These are phyloP conservation scores for Besnoitia besnoiti DNA, from an alignment of 169 alveolate species.

Conservation along the genomic window DNA sequence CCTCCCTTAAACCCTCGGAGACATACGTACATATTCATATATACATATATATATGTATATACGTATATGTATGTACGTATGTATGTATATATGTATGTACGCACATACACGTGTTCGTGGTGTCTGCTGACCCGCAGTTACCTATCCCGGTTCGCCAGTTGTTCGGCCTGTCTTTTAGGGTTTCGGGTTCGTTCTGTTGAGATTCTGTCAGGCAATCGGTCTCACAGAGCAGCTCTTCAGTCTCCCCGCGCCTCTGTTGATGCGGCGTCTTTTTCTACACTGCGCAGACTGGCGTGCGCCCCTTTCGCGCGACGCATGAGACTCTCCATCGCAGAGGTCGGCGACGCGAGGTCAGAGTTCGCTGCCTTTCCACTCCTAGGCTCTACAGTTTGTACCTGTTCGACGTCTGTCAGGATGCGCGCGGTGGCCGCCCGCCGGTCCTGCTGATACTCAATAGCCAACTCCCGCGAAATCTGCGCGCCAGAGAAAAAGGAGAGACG, in stretches of 20 bases:
- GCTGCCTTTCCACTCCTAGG: background rate
- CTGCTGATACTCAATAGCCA: slow-evolving; percentile 78
- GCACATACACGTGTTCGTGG: no score
- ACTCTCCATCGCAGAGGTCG: no score
- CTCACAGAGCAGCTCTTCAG: no score
- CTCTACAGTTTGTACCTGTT: slow-evolving; percentile 59
- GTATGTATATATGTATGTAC: background rate
- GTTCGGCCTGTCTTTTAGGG: no score
- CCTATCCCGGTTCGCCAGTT: no score
- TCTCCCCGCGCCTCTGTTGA: no score
- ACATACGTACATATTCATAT: background rate
- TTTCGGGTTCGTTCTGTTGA: no score
- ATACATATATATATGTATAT: background rate
- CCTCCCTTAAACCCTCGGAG: background rate
- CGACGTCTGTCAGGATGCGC: slow-evolving; percentile 76
- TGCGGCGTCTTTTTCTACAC: no score
- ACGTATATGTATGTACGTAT: background rate
- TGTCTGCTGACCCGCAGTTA: no score
- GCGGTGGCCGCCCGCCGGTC: slow-evolving; percentile 79
- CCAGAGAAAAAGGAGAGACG: background rate
- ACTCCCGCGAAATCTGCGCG: slow-evolving; percentile 75
- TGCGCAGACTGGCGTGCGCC: no score
- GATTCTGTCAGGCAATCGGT: no score
- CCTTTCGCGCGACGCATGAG: no score
- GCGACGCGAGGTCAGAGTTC: background rate